Percentiles rank a stretch among this genome's conserved stretches.
These are phyloP conservation scores for Maudiozyma saulgeensis DNA, from an alignment of 805 yeast genomes.

Conservation along the genomic window DNA sequence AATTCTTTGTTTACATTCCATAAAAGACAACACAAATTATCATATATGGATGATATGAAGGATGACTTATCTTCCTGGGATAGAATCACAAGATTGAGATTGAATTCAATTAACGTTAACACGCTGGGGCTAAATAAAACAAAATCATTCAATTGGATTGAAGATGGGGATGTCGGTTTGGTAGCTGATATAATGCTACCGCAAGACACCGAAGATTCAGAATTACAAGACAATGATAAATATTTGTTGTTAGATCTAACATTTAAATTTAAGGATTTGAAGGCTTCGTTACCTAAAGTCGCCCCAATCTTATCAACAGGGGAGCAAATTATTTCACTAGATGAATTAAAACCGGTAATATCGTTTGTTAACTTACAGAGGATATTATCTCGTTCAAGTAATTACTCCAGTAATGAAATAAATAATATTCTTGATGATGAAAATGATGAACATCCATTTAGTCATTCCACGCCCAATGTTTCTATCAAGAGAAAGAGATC, in stretches of 20 bases:
- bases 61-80: constrained; percentile 37
- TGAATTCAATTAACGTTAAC: constrained; percentile 33
- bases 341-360: constrained; percentile 52
- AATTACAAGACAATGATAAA: constrained; percentile 21
- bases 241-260: constrained; percentile 63
- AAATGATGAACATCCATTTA: constrained; percentile 13
- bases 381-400: constrained; percentile 5
- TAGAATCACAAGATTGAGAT: constrained; percentile 38
- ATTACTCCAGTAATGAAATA: neutral
- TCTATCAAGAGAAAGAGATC: constrained; percentile 22
- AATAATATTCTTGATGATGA: constrained; percentile 3
- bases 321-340: constrained; percentile 46
- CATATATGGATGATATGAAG: constrained; percentile 34
- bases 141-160: constrained; percentile 57
- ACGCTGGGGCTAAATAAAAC: constrained; percentile 29
- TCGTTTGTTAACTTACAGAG: constrained; percentile 48
- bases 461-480: constrained; percentile 20
- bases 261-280: constrained; percentile 52
- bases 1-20: constrained; percentile 70
- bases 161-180: constrained; percentile 60
- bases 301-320: constrained; percentile 46
- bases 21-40: constrained; percentile 53
- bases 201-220: constrained; percentile 19
- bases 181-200: constrained; percentile 70
- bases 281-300: constrained; percentile 43